Evolutionary conservation across 192 early-diverging fungal species (phyloP).

Genomic region (Coemansia nantahalensis): DNA sequence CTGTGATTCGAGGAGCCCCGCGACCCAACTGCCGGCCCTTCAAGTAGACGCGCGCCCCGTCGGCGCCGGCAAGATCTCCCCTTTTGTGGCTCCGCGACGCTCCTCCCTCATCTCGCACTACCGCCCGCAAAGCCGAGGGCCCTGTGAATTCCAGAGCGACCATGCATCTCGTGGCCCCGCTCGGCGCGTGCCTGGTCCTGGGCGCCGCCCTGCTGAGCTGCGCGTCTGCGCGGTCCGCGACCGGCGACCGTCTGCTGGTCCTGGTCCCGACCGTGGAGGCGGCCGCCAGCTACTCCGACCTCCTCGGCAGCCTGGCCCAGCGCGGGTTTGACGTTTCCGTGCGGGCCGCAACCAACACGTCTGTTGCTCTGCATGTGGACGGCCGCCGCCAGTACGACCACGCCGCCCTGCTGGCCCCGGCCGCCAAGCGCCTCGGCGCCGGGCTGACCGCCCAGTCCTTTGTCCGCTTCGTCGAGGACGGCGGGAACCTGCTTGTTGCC

Average conservation of each 20-base stretch:
- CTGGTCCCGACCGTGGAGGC: slow-evolving; percentile 58
- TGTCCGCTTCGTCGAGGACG: slow-evolving; percentile 82
- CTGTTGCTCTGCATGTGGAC: slow-evolving; percentile 58
- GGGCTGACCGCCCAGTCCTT: slow-evolving; percentile 57
- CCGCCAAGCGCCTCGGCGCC: slow-evolving; percentile 60
- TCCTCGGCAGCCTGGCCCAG: slow-evolving; percentile 58
- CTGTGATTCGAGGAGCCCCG: too few relatives aligned
- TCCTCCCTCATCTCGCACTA: too few relatives aligned
- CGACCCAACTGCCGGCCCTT: too few relatives aligned
- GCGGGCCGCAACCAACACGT: slow-evolving; percentile 55
- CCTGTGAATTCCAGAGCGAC: background rate
- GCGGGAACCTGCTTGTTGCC: slow-evolving; percentile 86
- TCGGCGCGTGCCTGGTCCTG: slow-evolving; percentile 10
- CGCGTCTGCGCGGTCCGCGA: slow-evolving; percentile 58
- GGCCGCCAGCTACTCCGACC: slow-evolving; percentile 37
- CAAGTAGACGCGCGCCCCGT: too few relatives aligned
- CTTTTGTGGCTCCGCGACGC: too few relatives aligned
- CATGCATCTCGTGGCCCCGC: slow-evolving; percentile 22
- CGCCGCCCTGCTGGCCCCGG: slow-evolving; percentile 77
- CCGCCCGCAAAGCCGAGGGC: too few relatives aligned
- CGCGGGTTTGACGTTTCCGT: slow-evolving; percentile 55
- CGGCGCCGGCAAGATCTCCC: too few relatives aligned
- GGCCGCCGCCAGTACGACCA: slow-evolving; percentile 74
- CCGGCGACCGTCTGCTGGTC: slow-evolving; percentile 66
- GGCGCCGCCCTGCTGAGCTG: slow-evolving; percentile 10